These are phyloP conservation scores for Terana coerulea DNA, from an alignment of 768 basidiomycete genomes.

Conservation along the genomic window DNA sequence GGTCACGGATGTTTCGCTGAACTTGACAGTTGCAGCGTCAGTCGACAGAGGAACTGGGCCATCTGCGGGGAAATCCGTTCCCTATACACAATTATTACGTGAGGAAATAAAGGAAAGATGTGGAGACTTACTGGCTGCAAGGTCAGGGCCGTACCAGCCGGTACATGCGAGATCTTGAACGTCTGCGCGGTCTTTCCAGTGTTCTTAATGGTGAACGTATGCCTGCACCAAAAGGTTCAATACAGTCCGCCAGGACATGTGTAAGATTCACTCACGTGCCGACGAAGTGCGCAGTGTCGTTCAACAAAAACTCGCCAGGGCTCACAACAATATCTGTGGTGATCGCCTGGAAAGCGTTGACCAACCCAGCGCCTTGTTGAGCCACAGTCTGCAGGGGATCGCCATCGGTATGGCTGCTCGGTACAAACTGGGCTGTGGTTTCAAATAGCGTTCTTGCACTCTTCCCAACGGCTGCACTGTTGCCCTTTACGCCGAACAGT, in stretches of 20 bases:
- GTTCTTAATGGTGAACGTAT: slow-evolving; percentile 51
- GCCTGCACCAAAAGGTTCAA: slow-evolving; percentile 27
- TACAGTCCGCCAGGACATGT: not conserved
- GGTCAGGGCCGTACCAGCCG: slow-evolving; percentile 54
- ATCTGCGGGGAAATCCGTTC: slow-evolving; percentile 36
- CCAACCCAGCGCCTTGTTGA: slow-evolving; percentile 52
- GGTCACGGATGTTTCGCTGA: slow-evolving; percentile 42
- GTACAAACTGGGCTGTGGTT: slow-evolving; percentile 42
- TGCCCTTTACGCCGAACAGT: slow-evolving; percentile 13
- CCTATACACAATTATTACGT: slow-evolving; percentile 22
- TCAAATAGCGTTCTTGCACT: slow-evolving; percentile 40
- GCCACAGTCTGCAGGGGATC: slow-evolving; percentile 49
- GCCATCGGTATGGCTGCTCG: slow-evolving; percentile 43
- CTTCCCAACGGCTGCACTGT: slow-evolving; percentile 21
- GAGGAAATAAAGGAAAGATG: not conserved
- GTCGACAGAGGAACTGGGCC: slow-evolving; percentile 51
- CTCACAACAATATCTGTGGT: slow-evolving; percentile 47
- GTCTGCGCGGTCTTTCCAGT: slow-evolving; percentile 37
- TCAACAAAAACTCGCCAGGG: slow-evolving; percentile 55
- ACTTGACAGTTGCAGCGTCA: slow-evolving; percentile 40
- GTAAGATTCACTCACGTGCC: slow-evolving; percentile 31
- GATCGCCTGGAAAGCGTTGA: slow-evolving; percentile 57
- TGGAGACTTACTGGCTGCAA: slow-evolving; percentile 34
- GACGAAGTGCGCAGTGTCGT: slow-evolving; percentile 58
- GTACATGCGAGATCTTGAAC: slow-evolving; percentile 48